Evolutionary conservation across 176 grass and related monocot genomes (phyloP).

Genomic region (Carex pumila): DNA sequence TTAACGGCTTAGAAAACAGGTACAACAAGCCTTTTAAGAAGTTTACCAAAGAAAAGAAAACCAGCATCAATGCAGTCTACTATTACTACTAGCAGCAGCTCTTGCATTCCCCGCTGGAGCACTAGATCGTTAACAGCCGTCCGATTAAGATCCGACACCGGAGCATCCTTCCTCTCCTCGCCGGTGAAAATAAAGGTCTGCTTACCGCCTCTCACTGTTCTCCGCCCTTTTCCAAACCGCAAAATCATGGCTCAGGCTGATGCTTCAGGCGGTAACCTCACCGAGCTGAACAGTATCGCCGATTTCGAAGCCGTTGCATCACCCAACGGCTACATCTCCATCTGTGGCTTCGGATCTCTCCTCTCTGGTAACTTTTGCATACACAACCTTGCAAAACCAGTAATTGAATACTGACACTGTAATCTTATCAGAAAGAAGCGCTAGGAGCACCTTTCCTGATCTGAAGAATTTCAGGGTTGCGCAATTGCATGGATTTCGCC

Average conservation of each 20-base stretch:
- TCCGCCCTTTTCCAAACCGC: not conserved
- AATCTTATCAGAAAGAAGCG: slow-evolving; percentile 48
- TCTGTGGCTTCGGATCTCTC: slow-evolving; percentile 85
- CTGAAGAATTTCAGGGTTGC: slow-evolving; percentile 69
- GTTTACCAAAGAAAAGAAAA: too few relatives aligned
- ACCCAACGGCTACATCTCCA: slow-evolving; percentile 44
- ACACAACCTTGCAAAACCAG: too few relatives aligned
- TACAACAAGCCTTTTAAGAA: too few relatives aligned
- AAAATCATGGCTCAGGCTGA: not conserved
- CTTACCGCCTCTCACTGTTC: not conserved
- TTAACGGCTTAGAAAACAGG: too few relatives aligned
- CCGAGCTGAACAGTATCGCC: slow-evolving; percentile 31
- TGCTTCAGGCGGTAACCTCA: not conserved
- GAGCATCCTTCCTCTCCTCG: not conserved
- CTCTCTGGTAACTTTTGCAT: slow-evolving; percentile 50
- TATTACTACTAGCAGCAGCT: too few relatives aligned
- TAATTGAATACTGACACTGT: not conserved
- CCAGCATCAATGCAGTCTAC: too few relatives aligned
- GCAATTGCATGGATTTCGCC: slow-evolving; percentile 58
- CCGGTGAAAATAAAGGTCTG: too few relatives aligned
- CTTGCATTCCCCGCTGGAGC: not conserved
- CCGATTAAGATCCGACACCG: slow-evolving; percentile 43
- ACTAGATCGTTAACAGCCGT: not conserved
- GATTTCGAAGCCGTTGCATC: slow-evolving; percentile 44
- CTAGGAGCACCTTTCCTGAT: slow-evolving; percentile 92